Conservation (phyloP, 1,139 yeast genomes). For the Blastobotrys persicus region DNA sequence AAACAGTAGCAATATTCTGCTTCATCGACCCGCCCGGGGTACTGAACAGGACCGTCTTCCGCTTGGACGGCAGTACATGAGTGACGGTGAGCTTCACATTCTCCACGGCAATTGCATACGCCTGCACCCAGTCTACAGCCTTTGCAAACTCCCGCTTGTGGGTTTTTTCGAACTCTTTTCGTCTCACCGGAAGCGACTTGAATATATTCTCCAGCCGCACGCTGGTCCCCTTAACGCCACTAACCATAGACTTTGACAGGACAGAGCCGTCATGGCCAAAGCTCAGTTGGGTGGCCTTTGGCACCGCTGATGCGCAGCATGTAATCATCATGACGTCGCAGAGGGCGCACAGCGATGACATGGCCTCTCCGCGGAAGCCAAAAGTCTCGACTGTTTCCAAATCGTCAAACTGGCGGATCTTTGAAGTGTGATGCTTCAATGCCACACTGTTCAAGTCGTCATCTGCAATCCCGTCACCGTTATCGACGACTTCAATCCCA, state of each 20-base stretch:
- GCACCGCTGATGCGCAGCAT: conserved; percentile 48
- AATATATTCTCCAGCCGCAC: conserved; percentile 54
- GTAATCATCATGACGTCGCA: conserved; percentile 54
- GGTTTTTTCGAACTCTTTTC: conserved; percentile 67
- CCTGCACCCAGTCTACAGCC: conserved; percentile 59
- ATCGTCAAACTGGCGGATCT: conserved; percentile 56
- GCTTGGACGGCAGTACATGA: conserved; percentile 50
- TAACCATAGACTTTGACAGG: conserved; percentile 37
- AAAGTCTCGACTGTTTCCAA: conserved; percentile 42
- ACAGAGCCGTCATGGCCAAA: conserved; percentile 57
- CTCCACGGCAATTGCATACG: conserved; percentile 62
- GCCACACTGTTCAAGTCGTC: conserved; percentile 64
- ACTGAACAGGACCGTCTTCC: conserved; percentile 50
- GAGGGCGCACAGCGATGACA: conserved; percentile 36
- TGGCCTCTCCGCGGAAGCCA: conserved; percentile 44
- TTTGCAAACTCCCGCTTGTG: conserved; percentile 69
- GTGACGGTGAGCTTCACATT: conserved; percentile 57
- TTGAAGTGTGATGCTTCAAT: conserved; percentile 76
- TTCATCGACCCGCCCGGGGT: conserved; percentile 39
- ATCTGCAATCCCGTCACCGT: conserved; percentile 69
- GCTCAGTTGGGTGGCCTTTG: conserved; percentile 54
- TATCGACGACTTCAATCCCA: conserved; percentile 66
- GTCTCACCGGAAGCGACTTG: conserved; percentile 58
- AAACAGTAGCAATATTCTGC: conserved; percentile 63
- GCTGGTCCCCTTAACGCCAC: conserved; percentile 50